Conservation (phyloP, 1,284 basidiomycete species). For the Meira miltonrushii region DNA sequence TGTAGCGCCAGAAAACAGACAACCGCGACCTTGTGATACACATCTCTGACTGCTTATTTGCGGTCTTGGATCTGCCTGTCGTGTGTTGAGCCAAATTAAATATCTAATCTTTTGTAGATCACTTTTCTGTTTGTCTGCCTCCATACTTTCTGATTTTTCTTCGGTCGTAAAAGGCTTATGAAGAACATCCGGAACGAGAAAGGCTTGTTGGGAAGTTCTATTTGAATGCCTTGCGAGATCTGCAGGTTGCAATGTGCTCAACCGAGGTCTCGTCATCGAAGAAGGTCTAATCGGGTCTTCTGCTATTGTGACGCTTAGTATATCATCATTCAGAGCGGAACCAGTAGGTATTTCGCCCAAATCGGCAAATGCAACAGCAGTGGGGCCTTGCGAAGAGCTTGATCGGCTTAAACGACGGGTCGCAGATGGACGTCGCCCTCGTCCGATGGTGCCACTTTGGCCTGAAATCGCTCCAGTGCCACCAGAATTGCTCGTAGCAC, state of each 20-base stretch:
- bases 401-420: conserved; percentile 22
- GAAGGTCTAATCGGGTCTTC: conserved; percentile 28
- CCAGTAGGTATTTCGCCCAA: conserved; percentile 5
- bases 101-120: conserved; percentile 1
- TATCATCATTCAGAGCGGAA: background rate
- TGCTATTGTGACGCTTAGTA: conserved; percentile 3
- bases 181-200: no score
- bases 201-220: background rate
- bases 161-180: background rate
- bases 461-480: background rate
- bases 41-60: conserved; percentile 26
- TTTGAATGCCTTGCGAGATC: background rate
- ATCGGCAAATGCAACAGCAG: conserved; percentile 21
- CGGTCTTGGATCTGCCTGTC: conserved; percentile 30
- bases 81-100: conserved; percentile 30
- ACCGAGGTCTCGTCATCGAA: conserved; percentile 27
- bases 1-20: conserved; percentile 41
- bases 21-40: conserved; percentile 28
- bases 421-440: conserved; percentile 22
- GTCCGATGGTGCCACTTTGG: background rate
- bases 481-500: background rate
- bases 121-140: background rate
- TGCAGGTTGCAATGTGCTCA: conserved; percentile 7
- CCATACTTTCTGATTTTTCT: background rate
- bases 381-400: conserved; percentile 27